phyloP scores from a whole-genome alignment of 805 yeast genomes.

The Barnettozyma sucrosica region DNA sequence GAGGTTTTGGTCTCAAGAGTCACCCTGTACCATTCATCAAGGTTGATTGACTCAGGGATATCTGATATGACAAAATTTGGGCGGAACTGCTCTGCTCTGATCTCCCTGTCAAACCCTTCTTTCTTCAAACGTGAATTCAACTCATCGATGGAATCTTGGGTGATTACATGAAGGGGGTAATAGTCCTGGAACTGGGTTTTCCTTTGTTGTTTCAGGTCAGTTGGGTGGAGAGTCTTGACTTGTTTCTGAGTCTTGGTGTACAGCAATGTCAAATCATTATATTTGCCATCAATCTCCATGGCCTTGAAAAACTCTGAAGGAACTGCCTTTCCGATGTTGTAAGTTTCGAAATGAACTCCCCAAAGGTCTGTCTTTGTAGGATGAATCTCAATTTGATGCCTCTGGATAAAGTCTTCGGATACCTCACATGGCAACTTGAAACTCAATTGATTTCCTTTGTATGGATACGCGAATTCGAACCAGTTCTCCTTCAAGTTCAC shows the following conservation, averaged over 20 bases:
- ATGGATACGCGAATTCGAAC: conserved; percentile 19
- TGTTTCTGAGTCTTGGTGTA: conserved; percentile 15
- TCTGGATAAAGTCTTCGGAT: conserved; percentile 13
- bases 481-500: conserved; percentile 16
- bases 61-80: conserved; percentile 16
- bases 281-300: conserved; percentile 14
- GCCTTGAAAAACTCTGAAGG: conserved; percentile 16
- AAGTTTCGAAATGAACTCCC: conserved; percentile 16
- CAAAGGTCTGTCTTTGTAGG: conserved; percentile 13
- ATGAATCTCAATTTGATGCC: conserved; percentile 6
- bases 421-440: conserved; percentile 20
- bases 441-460: conserved; percentile 1
- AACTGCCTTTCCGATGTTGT: conserved; percentile 17
- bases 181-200: conserved; percentile 20
- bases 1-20: not conserved
- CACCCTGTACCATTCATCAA: conserved; percentile 16
- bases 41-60: conserved; percentile 1
- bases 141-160: conserved; percentile 13
- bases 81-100: conserved; percentile 17
- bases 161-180: conserved; percentile 17
- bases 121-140: conserved; percentile 10
- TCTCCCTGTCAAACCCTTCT: conserved; percentile 6
- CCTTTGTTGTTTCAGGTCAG: conserved; percentile 10
- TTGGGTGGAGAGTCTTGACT: conserved; percentile 18
- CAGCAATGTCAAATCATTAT: conserved; percentile 15